Base-by-base conservation (phyloP, 2,329 filamentous ascomycete species). In the Penicillium sp. region DNA sequence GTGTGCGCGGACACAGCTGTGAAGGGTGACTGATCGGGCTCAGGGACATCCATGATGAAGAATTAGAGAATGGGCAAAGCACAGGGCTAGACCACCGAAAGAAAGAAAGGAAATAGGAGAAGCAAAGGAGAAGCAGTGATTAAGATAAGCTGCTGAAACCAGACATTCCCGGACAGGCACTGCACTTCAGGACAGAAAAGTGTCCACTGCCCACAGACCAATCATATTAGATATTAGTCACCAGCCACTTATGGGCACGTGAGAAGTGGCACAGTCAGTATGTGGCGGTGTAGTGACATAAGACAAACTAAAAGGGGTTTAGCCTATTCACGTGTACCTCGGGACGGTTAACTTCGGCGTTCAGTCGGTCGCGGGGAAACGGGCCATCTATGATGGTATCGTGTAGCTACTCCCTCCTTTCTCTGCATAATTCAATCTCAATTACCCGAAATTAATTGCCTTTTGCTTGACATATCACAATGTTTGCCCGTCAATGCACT, bases 21-120 rank as follows among this genome's bases (percentile, higher is more conserved):
- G 79, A 96, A 97, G 78, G 92, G 91, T 76, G 91, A 96, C 79
- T 89, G 85, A 48, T 96, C 91, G 61, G 90, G 88, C 80, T 96
- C 91, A 60, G 87, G 83, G 69, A 86, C 86, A 80, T 97, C 91
- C 92, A 96, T 96, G 57, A 63, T 73, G 64, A 67, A 53, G 49
- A 44, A 34, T 32, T 22, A 40, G 31, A 58, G 43, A 44, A 42
- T 2, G 5, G 20, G 22, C 20, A 4, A n/a, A 14, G 37, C 40
- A 20, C 24, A 51, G 20, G 40, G 24, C 34, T 51, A 39, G 18
- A 51, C 20, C 47, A 56, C 53, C 50, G 37, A 37, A 39, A 43
- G 43, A 56, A 55, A 43, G 49, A 37, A 50, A 40, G 18, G 35
- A 51, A 49, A 51, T 52, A 22, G 34, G 46, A 50, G 43, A 45